Evolutionary conservation across 108 stramenopile genomes (phyloP).

Genomic region (Nannochloropsis oceanica): DNA sequence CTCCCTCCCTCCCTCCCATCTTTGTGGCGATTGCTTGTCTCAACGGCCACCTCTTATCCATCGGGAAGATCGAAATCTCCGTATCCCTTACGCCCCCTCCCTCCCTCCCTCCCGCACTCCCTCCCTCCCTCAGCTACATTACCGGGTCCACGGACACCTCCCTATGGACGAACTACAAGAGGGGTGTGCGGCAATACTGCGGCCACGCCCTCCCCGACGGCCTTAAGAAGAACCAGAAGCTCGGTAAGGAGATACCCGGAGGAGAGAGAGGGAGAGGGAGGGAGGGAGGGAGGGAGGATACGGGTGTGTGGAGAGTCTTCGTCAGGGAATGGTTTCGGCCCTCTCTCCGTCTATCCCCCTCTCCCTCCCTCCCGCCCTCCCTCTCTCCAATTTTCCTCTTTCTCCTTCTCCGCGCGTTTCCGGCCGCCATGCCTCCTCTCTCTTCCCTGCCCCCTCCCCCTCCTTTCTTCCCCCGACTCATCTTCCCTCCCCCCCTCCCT

Average conservation of each 20-base stretch:
- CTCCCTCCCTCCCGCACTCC: neutral
- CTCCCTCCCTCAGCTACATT: slow-evolving; percentile 51
- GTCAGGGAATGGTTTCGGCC: neutral
- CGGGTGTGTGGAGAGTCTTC: neutral
- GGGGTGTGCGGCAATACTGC: slow-evolving; percentile 82
- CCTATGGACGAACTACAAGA: slow-evolving; percentile 93
- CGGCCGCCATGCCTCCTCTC: too few relatives aligned
- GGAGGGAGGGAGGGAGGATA: neutral
- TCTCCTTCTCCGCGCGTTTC: too few relatives aligned
- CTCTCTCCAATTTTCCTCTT: too few relatives aligned
- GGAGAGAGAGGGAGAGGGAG: neutral
- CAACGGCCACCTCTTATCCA: neutral
- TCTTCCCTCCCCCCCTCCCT: neutral
- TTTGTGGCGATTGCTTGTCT: neutral
- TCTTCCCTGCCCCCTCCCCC: too few relatives aligned
- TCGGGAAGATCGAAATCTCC: neutral
- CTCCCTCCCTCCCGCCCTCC: too few relatives aligned
- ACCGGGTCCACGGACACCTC: slow-evolving; percentile 90
- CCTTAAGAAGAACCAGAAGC: slow-evolving; percentile 54
- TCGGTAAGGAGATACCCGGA: neutral
- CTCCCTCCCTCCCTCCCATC: neutral
- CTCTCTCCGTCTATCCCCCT: too few relatives aligned
- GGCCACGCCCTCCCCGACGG: slow-evolving; percentile 86
- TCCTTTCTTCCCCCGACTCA: neutral
- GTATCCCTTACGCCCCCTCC: neutral